phyloP scores from a whole-genome alignment of 371 early-diverging fungal species.

The Hamiltosporidium magnivora region DNA sequence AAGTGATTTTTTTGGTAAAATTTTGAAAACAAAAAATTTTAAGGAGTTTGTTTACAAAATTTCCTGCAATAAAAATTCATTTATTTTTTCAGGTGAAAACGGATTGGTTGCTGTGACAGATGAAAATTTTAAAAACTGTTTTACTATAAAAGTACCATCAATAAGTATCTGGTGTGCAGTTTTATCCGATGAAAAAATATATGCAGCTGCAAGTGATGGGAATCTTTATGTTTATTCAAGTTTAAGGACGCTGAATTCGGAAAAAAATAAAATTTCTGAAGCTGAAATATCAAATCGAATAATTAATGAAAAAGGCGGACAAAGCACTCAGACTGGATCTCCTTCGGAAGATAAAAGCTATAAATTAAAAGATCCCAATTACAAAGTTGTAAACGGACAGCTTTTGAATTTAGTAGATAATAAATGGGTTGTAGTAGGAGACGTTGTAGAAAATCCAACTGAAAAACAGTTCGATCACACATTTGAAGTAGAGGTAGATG shows the following conservation, averaged over 20 bases:
- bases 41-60: slow-evolving; percentile 36
- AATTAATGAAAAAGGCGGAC: too few relatives aligned
- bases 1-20: slow-evolving; percentile 17
- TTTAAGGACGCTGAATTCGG: too few relatives aligned
- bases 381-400: slow-evolving; percentile 33
- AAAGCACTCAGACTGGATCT: too few relatives aligned
- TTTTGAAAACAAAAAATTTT: slow-evolving; percentile 21
- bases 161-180: slow-evolving; percentile 38
- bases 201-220: slow-evolving; percentile 43
- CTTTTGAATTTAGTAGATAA: slow-evolving; percentile 30
- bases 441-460: slow-evolving; percentile 11
- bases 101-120: slow-evolving; percentile 36
- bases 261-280: too few relatives aligned
- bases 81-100: slow-evolving; percentile 43
- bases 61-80: background rate
- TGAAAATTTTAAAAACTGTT: slow-evolving; percentile 15
- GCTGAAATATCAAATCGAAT: too few relatives aligned
- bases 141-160: slow-evolving; percentile 14
- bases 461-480: slow-evolving; percentile 36
- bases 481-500: slow-evolving; percentile 46
- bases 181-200: slow-evolving; percentile 13
- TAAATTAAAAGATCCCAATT: slow-evolving; percentile 9
- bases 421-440: slow-evolving; percentile 47
- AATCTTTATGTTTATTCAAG: slow-evolving; percentile 21
- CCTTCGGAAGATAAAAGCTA: too few relatives aligned